Evolutionary conservation across 768 basidiomycete species (phyloP), one percentile per base, ranked within the genome.

Genomic region (Leccinum disarticulatum): DNA sequence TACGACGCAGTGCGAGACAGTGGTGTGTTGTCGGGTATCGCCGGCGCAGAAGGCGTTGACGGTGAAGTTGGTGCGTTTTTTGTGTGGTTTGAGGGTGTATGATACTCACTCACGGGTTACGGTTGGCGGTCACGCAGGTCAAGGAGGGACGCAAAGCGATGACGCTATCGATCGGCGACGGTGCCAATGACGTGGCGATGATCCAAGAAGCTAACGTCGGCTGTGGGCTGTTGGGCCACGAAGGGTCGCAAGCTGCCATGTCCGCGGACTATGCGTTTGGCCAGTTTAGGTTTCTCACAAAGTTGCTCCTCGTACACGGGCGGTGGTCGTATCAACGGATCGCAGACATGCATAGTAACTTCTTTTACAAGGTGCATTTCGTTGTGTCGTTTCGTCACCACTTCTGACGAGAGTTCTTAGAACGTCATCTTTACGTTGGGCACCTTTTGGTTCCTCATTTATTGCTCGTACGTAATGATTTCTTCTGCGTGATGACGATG

Each of bases 171-270:
- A 98, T 99, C 56, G 96, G 96, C 10, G 96, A 98, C 67, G 94
- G 93, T 56, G 96, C 96, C 15, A 98, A 98, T 69, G 96, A 98
- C 69, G 96, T 98, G 25, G 95, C 95, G 6, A 98, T 98, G 96
- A 98, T 98, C 59, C 96, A 98, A 71, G 96, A 96, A 69, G 96
- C 96, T n/a, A 95, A 98, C 72, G 89, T 98, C 64, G 96, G 96
- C 3, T 93, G 95, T 69, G 96, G 96, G 22, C 78, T 98, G 28
- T 84, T 93, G 65, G 96, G 96, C 49, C 83, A 95, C 38, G 96
- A 98, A 73, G 96, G 96, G 53, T 95, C 94, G 22, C 96, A 98
- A 74, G 96, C 96, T 31, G 95, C 96, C 52, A 98, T 98, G 95
- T 97, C 95, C 5, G 96, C 96, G 6, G 96, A 98, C 72, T 98